phyloP scores from a whole-genome alignment of 352 stramenopile genomes.

The Globisporangium yorkense region DNA sequence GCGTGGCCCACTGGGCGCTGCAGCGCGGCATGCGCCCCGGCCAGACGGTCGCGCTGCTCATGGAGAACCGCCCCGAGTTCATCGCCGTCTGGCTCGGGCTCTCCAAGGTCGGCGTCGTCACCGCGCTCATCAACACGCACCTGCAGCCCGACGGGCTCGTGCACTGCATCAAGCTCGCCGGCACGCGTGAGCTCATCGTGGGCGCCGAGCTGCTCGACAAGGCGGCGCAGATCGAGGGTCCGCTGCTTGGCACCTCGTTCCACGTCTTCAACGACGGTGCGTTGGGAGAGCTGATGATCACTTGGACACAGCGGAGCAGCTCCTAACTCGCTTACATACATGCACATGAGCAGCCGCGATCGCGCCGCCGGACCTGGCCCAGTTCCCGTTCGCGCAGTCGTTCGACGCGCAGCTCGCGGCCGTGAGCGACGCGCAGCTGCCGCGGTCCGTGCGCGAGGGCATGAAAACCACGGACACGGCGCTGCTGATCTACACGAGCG shows the following conservation, averaged over 20 bases:
- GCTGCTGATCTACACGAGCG: slow-evolving; percentile 84
- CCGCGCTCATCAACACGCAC: slow-evolving; percentile 83
- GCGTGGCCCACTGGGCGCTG: slow-evolving; percentile 69
- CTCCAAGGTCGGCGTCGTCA: slow-evolving; percentile 76
- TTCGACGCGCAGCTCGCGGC: slow-evolving; percentile 34
- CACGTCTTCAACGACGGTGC: slow-evolving; percentile 50
- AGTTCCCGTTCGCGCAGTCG: slow-evolving; percentile 33
- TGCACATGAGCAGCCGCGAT: slow-evolving; percentile 13
- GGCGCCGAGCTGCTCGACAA: slow-evolving; percentile 53
- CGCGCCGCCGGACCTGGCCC: slow-evolving; percentile 3
- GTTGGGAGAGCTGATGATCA: slow-evolving; percentile 14
- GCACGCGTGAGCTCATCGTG: slow-evolving; percentile 61
- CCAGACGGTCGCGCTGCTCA: slow-evolving; percentile 74
- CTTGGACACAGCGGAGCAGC: too few species aligned
- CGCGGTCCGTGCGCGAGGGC: slow-evolving; percentile 17
- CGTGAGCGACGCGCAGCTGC: slow-evolving; percentile 20
- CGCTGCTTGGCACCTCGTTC: slow-evolving; percentile 36
- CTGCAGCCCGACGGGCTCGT: slow-evolving; percentile 58
- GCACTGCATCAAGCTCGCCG: slow-evolving; percentile 66
- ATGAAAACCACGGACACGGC: slow-evolving; percentile 55
- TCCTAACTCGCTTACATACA: too few species aligned
- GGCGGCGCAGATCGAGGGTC: slow-evolving; percentile 23
- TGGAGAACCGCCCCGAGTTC: slow-evolving; percentile 86
- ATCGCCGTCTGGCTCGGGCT: slow-evolving; percentile 79
- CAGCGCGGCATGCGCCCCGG: slow-evolving; percentile 35